These are phyloP conservation scores for Yamadazyma sp. DNA, from an alignment of 805 yeast species.

Conservation along the genomic window DNA sequence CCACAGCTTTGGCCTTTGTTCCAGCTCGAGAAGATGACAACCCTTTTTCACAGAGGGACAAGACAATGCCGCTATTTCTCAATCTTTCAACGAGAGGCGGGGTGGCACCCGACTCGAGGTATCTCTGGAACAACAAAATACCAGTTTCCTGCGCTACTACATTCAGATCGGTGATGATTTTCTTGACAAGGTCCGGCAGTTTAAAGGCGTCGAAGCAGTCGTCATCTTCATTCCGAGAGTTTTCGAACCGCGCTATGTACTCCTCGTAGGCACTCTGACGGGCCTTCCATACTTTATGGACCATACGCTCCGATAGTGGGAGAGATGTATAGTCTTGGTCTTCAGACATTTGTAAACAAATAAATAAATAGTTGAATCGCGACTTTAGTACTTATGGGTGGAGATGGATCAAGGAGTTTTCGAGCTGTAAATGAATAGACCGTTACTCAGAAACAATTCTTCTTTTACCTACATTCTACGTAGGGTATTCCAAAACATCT, in stretches of 20 bases:
- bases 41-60: constrained; percentile 76
- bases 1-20: constrained; percentile 65
- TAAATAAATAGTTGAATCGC: too few relatives aligned
- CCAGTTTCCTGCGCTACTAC: constrained; percentile 93
- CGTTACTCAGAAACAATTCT: too few relatives aligned
- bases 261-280: constrained; percentile 80
- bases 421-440: too few relatives aligned
- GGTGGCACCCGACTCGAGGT: constrained; percentile 56
- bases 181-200: constrained; percentile 54
- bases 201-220: constrained; percentile 52
- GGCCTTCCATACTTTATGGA: constrained; percentile 83
- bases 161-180: constrained; percentile 71
- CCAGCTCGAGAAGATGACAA: constrained; percentile 71
- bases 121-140: constrained; percentile 51
- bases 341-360: constrained; percentile 30
- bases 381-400: too few relatives aligned
- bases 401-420: too few relatives aligned
- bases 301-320: constrained; percentile 64
- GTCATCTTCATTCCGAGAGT: constrained; percentile 56
- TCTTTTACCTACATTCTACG: too few relatives aligned
- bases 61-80: constrained; percentile 41
- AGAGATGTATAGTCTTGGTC: constrained; percentile 57
- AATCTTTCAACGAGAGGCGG: constrained; percentile 39
- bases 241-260: constrained; percentile 48
- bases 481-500: too few relatives aligned